Evolutionary conservation across 1,284 basidiomycete species (phyloP), one percentile per base, ranked within the genome.

Genomic region (Cryptococcus deneoformans): DNA sequence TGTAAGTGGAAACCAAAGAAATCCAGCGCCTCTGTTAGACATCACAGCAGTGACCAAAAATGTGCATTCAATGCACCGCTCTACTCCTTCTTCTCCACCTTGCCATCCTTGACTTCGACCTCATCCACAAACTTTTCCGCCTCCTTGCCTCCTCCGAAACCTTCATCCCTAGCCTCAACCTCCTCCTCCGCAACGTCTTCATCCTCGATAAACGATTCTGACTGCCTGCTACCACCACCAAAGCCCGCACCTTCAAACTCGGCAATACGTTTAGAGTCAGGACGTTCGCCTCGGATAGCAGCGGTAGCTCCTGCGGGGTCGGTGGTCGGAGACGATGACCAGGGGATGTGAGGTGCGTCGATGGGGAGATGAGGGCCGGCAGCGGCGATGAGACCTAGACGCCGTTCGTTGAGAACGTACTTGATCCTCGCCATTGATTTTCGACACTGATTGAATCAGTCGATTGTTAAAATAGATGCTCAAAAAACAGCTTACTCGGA

Each of bases 361-460:
- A 56, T 14, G 7, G 60, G 40, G 42, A 62, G 40, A 12, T 56
- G 50, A 5, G 70, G 69, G 14, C 60, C 85, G 82, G 79, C 89
- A 78, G 79, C 81, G n/a, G 82, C 76, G 47, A 81, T 74, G 35
- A 93, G 88, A 6, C 90, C 92, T 12, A 92, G 77, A 45, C 92
- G 84, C 46, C 95, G 87, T 75, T 99, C 95, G 71, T 93, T 93
- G 54, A 98, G 80, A 12, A 98, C 87, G 63, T 86, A 87, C 77
- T 99, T 99, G 78, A 98, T 93, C 46, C 92, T 86, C 20, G 92
- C 92, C 92, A 97, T 96, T n/a, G 90, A 88, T 80, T 94, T 96
- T 50, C 89, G 88, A 73, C 87, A 88, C 94, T 97, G 51, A 4
- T 16, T 16, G 40, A 3, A 42, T 42, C 34, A 53, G 29, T 16